Evolutionary conservation across 148 eudicot genomes (phyloP), one percentile per base, ranked within the genome.

Genomic region (Chenopodium suecicum): DNA sequence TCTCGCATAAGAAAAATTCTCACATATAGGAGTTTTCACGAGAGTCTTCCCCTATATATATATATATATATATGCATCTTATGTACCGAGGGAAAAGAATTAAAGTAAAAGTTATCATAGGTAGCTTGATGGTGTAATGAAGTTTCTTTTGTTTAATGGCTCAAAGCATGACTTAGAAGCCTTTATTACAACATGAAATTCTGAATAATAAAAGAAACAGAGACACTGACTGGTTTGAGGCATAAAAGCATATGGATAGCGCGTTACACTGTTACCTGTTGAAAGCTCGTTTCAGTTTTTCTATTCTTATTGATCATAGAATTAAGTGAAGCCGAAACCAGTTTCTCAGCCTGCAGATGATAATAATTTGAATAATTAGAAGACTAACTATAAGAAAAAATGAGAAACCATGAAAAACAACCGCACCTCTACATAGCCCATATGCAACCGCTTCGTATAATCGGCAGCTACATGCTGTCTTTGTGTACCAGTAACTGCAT

Each of bases 401-500:
- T 11, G 19, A 47, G 81, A 41, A 37, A 62, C 58, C 67, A 72
- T 34, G 81, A 32, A n/a, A 62, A 79, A 46, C 3, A 52, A 29
- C 60, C 74, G 68, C 82, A 92, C 96, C 90, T 88, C 87, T 80
- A 82, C 77, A 84, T 92, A 92, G 73, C 96, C 96, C 65, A 84
- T 82, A 77, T 90, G 85, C 82, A 92, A 83, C 83, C 93, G 88
- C 88, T 66, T 70, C 13, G 93, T 86, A 87, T 92, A 92, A 82
- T 92, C 96, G 83, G 89, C 88, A 84, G 91, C 92, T 25, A 92
- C 96, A 80, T 92, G 96, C 67, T 92, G 92, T 82, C 90, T 87
- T 79, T 91, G 85, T 19, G 96, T 91, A 77, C 96, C 96, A 87
- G 91, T 92, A 84, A 92, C 94, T 50, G 89, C 96, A 79, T 92